Evolutionary conservation across 2,329 filamentous ascomycete genomes (phyloP), one percentile per base, ranked within the genome.

Genomic region (Pleoardoris graminearum): DNA sequence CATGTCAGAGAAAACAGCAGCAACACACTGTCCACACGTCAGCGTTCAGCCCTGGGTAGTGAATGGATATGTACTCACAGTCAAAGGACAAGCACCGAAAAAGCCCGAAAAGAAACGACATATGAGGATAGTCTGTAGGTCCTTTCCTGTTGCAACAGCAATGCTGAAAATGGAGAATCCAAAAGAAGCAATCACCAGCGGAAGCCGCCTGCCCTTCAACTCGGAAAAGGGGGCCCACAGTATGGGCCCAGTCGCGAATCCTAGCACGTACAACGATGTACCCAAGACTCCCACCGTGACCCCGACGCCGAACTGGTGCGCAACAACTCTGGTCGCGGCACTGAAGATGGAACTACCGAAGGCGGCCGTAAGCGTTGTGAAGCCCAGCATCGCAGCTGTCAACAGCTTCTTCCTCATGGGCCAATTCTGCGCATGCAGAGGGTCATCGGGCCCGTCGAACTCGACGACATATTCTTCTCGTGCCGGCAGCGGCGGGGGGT

Each of bases 341-440:
- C 73, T 74, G 55, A 77, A 79, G 7, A 79, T 75, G 38, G 70
- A 73, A 39, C 68, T 73, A 0, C 86, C 84, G 65, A 92, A 92
- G 4, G 88, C 82, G 0, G 87, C 78, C 1, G 66, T 66, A 63
- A 91, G 77, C 16, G 89, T 91, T 12, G 87, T 90, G 65, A 85
- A 91, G 14, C 85, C 88, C 36, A 92, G 77, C 63, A 91, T 86
- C 35, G 80, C 79, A 17, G 85, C 83, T 0, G 86, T 89, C 4
- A 82, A 62, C 33, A 91, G 44, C 85, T 96, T 96, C 78, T 89
- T 92, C 68, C 77, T 83, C 48, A 89, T 67, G 0, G 88, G 81
- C 91, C 91, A 96, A 70, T 96, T 96, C 75, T 93, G 89, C 1
- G 90, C 88, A 72, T 96, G 91, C 54, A 92, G 68, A 2, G 91